Base-by-base conservation (phyloP, 306 rosid species). In the Mimosa bimucronata region DNA sequence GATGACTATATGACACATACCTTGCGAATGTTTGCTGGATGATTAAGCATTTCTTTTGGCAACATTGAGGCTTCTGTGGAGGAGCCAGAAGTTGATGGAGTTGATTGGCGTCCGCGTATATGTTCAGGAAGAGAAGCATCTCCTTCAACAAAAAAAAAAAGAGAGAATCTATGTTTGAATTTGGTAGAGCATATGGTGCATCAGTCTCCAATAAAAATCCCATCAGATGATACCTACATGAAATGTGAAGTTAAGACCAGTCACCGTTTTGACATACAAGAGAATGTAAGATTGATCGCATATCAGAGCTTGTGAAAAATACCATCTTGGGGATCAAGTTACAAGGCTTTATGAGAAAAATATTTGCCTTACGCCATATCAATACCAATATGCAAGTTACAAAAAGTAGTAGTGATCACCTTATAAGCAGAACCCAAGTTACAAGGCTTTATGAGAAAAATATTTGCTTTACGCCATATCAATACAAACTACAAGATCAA, bases 111-210 rank as follows among this genome's bases (percentile, higher is more conserved):
- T n/a, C 66, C 71, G 4, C 42, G 83, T 76, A 80, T 58, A 76
- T 83, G 86, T 80, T 79, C 57, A 5, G 86, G 61, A 31, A 81
- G 84, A 71, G 92, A 78, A 79, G 86, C 48, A 87, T 91, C 98
- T 65, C 91, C 97, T 48, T 91, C 97, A 50, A 92, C 85, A 19
- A 83, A 81, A n/a, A n/a, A n/a, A n/a, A n/a, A 79, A 84, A 71
- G 77, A 91, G 84, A 55, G 92, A 82, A 83, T 80, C 88, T 75
- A 67, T 61, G 69, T 77, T 83, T 37, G 88, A 84, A 79, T 64
- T 86, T 14, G 94, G 98, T 19, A 90, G 89, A 11, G 93, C 98
- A 83, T 95, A 94, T 15, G 98, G 98, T n/a, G 98, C 98, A 86
- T 95, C 98, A 0, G 97, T 90, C 93, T 95, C 98, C 89, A 95